A percentile compares a stretch with the other conserved stretches of the same genome.
phyloP scores from a whole-genome alignment of 371 early-diverging fungal genomes.

The Actinomucor elegans region DNA sequence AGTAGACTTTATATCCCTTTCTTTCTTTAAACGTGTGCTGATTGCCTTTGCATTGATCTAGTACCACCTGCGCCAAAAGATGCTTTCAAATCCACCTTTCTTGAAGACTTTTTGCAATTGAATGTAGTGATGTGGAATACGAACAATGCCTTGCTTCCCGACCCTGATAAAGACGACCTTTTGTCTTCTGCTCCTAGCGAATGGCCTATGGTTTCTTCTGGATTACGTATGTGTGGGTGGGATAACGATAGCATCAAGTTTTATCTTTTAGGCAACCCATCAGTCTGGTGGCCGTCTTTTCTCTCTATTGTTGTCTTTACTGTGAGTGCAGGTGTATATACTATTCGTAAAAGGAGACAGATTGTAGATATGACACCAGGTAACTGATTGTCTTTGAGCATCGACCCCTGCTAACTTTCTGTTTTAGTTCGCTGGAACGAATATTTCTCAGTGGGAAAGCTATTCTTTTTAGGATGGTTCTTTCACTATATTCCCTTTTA shows the following conservation, averaged over 20 bases:
- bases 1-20: constrained; percentile 5
- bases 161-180: constrained; percentile 92
- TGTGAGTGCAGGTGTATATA: constrained; percentile 42
- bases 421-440: constrained; percentile 55
- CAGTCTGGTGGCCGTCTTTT: constrained; percentile 92
- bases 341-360: constrained; percentile 66
- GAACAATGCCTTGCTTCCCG: constrained; percentile 97
- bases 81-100: constrained; percentile 73
- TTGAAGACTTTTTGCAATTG: constrained; percentile 86
- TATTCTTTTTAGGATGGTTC: constrained; percentile 88
- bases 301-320: constrained; percentile 57
- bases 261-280: constrained; percentile 95
- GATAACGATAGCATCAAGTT: constrained; percentile 85
- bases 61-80: constrained; percentile 63
- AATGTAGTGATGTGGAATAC: constrained; percentile 97
- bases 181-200: constrained; percentile 89
- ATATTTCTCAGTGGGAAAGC: constrained; percentile 71
- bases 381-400: no score
- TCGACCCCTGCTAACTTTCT: no score
- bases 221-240: constrained; percentile 98
- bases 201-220: constrained; percentile 93
- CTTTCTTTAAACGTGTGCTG: background rate
- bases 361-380: constrained; percentile 56
- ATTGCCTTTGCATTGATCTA: background rate
- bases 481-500: constrained; percentile 98